Evolutionary conservation across 2,329 filamentous ascomycete species (phyloP).

Genomic region (Colletotrichum lini): DNA sequence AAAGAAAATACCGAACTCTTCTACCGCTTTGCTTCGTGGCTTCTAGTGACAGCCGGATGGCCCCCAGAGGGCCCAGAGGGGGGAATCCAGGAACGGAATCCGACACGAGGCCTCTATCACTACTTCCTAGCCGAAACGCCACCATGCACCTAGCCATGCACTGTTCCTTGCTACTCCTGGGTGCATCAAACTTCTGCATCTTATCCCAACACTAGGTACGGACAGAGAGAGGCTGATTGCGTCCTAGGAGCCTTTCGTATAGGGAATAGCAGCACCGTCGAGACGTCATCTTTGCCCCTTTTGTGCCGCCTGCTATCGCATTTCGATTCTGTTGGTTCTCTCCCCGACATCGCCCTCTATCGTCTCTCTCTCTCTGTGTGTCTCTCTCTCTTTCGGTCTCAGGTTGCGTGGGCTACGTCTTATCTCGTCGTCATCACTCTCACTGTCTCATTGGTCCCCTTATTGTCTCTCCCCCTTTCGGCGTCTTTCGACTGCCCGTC

Average conservation of each 20-base stretch:
- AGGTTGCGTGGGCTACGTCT: background rate
- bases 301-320: background rate
- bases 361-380: background rate
- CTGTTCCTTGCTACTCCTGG: background rate
- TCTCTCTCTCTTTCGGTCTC: background rate
- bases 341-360: background rate
- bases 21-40: background rate
- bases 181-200: background rate
- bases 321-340: background rate
- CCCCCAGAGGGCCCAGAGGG: background rate
- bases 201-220: too few species aligned
- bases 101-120: slow-evolving; percentile 1
- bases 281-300: slow-evolving; percentile 15
- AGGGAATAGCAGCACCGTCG: slow-evolving; percentile 1
- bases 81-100: slow-evolving; percentile 29
- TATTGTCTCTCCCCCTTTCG: background rate
- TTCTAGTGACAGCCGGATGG: slow-evolving; percentile 3
- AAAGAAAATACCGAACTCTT: background rate
- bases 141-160: slow-evolving; percentile 18
- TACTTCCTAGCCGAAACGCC: slow-evolving; percentile 17
- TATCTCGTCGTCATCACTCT: background rate
- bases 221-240: background rate
- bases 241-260: slow-evolving; percentile 10
- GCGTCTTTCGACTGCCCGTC: background rate
- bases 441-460: background rate